These are phyloP conservation scores for Nicotiana tabacum DNA, from an alignment of 257 asterid species.

Conservation along the genomic window DNA sequence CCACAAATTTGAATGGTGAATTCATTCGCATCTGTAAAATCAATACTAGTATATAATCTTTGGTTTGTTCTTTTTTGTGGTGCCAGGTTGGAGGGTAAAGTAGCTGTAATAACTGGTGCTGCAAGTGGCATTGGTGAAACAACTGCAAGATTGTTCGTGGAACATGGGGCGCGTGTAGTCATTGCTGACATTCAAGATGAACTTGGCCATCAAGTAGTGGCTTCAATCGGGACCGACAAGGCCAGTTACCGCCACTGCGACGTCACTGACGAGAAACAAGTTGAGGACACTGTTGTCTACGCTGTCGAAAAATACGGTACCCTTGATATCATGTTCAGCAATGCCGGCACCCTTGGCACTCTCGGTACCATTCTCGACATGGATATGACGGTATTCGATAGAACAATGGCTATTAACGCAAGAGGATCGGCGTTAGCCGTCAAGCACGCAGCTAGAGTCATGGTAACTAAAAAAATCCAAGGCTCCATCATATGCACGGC, in stretches of 20 bases:
- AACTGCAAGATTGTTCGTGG: background rate
- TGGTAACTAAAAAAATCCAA: background rate
- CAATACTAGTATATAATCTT: too few relatives aligned
- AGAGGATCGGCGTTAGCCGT: background rate
- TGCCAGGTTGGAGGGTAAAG: background rate
- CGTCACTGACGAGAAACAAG: background rate
- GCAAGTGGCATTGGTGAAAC: slow-evolving; percentile 17
- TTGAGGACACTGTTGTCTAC: background rate
- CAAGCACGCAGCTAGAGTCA: slow-evolving; percentile 7
- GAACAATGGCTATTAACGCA: background rate
- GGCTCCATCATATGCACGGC: slow-evolving; percentile 12
- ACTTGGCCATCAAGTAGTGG: background rate
- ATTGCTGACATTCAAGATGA: slow-evolving; percentile 11
- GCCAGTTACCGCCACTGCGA: background rate
- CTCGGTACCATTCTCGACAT: background rate
- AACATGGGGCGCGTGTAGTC: background rate
- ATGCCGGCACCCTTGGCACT: background rate
- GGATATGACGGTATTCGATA: background rate
- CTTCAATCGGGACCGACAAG: background rate
- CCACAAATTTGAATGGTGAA: too few relatives aligned
- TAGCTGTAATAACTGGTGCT: background rate
- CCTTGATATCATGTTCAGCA: slow-evolving; percentile 13
- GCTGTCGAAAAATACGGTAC: background rate
- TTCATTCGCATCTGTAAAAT: too few relatives aligned
- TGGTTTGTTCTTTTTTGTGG: background rate